These are phyloP conservation scores for Crepidotus variabilis DNA, from an alignment of 768 basidiomycete species.

Conservation along the genomic window DNA sequence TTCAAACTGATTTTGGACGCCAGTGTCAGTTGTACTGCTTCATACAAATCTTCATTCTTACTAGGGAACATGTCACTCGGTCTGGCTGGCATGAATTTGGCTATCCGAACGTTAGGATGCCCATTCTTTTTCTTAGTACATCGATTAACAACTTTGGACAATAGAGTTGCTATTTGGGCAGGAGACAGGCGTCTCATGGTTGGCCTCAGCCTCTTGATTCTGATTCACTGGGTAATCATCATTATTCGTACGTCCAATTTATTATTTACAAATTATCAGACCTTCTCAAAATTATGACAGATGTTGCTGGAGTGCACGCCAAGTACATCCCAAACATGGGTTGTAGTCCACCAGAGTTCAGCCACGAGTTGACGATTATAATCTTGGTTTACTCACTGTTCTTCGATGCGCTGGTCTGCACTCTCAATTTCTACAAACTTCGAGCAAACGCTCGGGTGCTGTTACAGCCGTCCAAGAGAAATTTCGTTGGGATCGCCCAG, in stretches of 20 bases:
- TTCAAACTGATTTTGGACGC: background rate
- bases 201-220: background rate
- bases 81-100: background rate
- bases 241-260: background rate
- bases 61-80: background rate
- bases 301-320: background rate
- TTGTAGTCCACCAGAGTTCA: background rate
- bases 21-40: background rate
- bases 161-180: background rate
- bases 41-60: background rate
- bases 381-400: background rate
- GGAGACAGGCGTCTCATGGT: background rate
- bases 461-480: background rate
- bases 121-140: background rate
- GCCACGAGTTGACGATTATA: background rate
- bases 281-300: background rate
- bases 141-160: background rate
- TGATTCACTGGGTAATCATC: background rate
- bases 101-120: background rate
- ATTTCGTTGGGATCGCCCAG: background rate
- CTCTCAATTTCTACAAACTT: background rate
- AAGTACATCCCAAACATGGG: background rate
- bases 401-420: background rate
- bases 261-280: background rate
- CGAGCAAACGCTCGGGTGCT: background rate